A percentile compares a stretch with the other conserved stretches of the same genome.
These are phyloP conservation scores for Ophiocordyceps australis DNA, from an alignment of 2,329 filamentous ascomycete genomes.

Conservation along the genomic window DNA sequence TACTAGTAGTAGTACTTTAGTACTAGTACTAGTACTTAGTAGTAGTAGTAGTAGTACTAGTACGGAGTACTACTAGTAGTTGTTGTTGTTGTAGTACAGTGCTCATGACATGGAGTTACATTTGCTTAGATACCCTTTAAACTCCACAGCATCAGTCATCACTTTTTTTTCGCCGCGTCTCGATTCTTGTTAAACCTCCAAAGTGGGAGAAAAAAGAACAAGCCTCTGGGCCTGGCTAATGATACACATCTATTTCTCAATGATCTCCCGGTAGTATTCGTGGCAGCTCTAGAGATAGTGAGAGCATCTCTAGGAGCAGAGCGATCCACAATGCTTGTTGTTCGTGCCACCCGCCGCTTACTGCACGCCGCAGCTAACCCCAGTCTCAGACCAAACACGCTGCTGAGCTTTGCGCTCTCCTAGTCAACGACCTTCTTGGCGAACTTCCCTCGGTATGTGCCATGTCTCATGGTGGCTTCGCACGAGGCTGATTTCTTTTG, in stretches of 20 bases:
- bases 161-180: no score
- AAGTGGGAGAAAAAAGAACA: neutral
- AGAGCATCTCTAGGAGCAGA: conserved; percentile 60
- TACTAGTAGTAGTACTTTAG: no score
- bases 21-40: no score
- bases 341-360: conserved; percentile 18
- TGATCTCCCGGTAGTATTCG: conserved; percentile 50
- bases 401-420: conserved; percentile 75
- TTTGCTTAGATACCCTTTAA: no score
- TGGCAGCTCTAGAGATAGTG: conserved; percentile 61
- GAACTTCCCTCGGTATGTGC: conserved; percentile 67
- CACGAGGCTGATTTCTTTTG: conserved; percentile 9
- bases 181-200: no score
- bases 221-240: neutral
- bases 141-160: no score
- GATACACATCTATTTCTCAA: conserved; percentile 19
- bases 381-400: conserved; percentile 45
- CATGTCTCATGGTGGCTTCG: neutral
- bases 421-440: conserved; percentile 79
- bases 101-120: no score
- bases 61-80: no score
- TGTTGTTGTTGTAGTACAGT: no score
- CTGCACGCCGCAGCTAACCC: conserved; percentile 4
- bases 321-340: conserved; percentile 34
- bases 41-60: no score